These are phyloP conservation scores for Brasilioporus rufonigricans DNA, from an alignment of 768 basidiomycete genomes.

Conservation along the genomic window DNA sequence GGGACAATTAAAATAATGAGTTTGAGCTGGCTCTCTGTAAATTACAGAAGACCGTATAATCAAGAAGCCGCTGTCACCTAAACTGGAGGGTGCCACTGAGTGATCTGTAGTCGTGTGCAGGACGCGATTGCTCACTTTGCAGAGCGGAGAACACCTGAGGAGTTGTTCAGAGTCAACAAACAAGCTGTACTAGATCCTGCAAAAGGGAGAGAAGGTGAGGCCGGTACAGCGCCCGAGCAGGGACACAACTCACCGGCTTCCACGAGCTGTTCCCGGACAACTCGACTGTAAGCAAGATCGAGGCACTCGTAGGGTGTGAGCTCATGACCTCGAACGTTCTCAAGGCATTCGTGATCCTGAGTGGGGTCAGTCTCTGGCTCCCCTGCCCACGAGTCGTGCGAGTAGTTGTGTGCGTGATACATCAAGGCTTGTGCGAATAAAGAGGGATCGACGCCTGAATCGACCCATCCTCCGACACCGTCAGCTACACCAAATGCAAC, in stretches of 20 bases:
- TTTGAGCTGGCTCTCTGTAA: conserved; percentile 38
- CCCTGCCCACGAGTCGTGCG: conserved; percentile 73
- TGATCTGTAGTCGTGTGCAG: not conserved
- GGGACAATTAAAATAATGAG: conserved; percentile 36
- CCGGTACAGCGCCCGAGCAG: conserved; percentile 12
- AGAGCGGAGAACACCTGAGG: conserved; percentile 70
- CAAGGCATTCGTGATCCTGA: conserved; percentile 65
- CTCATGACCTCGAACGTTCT: conserved; percentile 66
- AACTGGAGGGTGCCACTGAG: conserved; percentile 36
- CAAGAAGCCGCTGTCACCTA: conserved; percentile 78
- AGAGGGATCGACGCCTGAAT: conserved; percentile 80
- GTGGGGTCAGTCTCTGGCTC: conserved; percentile 81
- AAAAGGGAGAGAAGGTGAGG: conserved; percentile 1
- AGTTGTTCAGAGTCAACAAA: conserved; percentile 68
- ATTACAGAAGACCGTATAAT: conserved; percentile 69
- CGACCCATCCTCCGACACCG: conserved; percentile 91
- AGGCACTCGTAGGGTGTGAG: conserved; percentile 69
- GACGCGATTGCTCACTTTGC: conserved; percentile 57
- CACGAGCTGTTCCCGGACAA: conserved; percentile 65
- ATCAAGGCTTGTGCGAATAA: conserved; percentile 90
- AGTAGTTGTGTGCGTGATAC: conserved; percentile 78
- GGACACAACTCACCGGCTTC: conserved; percentile 39
- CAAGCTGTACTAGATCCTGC: conserved; percentile 85
- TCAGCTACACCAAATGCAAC: conserved; percentile 84
- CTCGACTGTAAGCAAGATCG: conserved; percentile 67